Evolutionary conservation across 768 basidiomycete species (phyloP).

Genomic region (Podaxis sp.): DNA sequence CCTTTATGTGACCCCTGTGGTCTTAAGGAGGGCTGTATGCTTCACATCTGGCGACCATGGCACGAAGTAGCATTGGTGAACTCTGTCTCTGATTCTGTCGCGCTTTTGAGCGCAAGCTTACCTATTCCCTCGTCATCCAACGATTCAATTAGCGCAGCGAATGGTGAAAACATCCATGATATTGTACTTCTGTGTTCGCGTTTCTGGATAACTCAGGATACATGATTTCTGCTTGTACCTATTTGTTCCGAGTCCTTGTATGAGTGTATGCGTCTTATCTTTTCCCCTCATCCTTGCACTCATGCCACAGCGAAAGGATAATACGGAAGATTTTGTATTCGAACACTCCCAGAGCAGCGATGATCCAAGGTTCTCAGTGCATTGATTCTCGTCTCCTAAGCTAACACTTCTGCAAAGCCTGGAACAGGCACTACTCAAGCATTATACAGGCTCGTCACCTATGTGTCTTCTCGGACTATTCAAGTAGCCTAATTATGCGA

Average conservation of each 20-base stretch:
- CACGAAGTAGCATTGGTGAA: conserved; percentile 25
- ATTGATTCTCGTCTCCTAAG: background rate
- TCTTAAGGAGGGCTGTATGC: conserved; percentile 15
- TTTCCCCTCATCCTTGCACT: background rate
- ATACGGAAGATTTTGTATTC: conserved; percentile 4
- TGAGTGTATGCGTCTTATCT: background rate
- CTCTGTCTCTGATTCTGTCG: conserved; percentile 7
- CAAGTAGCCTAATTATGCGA: background rate
- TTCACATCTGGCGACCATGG: conserved; percentile 48
- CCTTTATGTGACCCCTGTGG: background rate
- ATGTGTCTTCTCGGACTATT: background rate
- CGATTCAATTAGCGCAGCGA: conserved; percentile 10
- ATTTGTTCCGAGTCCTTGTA: background rate
- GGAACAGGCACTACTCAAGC: conserved; percentile 7
- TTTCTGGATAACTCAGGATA: conserved; percentile 14
- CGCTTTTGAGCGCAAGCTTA: conserved; percentile 20
- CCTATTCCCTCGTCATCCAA: conserved; percentile 20
- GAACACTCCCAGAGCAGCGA: conserved; percentile 1
- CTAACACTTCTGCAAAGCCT: background rate
- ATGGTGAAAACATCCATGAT: conserved; percentile 17
- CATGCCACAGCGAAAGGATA: background rate
- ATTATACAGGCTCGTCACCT: background rate
- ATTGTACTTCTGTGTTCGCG: conserved; percentile 27
- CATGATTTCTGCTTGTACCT: conserved; percentile 1
- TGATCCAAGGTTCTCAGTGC: conserved; percentile 1